These are phyloP conservation scores for Lupinus albus DNA, from an alignment of 306 rosid genomes.

Conservation along the genomic window DNA sequence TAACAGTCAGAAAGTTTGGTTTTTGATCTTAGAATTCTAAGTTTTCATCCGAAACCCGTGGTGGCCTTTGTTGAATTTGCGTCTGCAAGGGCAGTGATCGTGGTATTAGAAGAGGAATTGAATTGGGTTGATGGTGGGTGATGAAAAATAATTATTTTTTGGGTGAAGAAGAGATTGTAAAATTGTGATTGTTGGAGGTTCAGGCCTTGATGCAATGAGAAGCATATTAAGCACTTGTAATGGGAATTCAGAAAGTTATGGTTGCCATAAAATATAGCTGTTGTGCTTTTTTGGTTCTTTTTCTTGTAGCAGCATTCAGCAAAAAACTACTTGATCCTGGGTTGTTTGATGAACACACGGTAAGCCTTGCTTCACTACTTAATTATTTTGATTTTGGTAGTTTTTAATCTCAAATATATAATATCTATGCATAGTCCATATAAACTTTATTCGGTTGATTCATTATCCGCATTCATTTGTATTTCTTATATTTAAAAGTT, in stretches of 20 bases:
- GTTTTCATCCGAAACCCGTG: constrained; percentile 36
- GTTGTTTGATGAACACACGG: constrained; percentile 64
- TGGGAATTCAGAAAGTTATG: constrained; percentile 56
- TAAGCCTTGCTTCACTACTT: constrained; percentile 45
- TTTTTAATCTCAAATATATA: constrained; percentile 10
- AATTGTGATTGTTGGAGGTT: constrained; percentile 46
- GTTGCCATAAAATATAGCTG: constrained; percentile 53
- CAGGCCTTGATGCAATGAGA: constrained; percentile 64
- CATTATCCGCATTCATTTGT: too few relatives aligned
- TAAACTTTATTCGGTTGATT: too few relatives aligned
- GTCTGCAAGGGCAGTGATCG: constrained; percentile 25
- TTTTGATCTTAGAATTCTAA: constrained; percentile 24
- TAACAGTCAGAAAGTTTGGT: constrained; percentile 38
- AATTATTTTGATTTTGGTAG: constrained; percentile 23
- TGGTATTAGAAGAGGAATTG: constrained; percentile 40
- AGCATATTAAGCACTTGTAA: constrained; percentile 52
- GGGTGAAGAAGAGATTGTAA: constrained; percentile 44
- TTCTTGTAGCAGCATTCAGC: constrained; percentile 55
- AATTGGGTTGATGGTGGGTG: constrained; percentile 45
- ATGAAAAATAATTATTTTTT: constrained; percentile 32
- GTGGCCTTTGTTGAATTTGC: constrained; percentile 45
- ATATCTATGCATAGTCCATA: too few relatives aligned
- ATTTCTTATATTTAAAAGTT: too few relatives aligned
- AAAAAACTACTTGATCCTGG: constrained; percentile 65
- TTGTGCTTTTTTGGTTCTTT: constrained; percentile 57